Evolutionary conservation across 345 rosid species (phyloP), one percentile per base, ranked within the genome.

Genomic region (Eucalyptus sp.): DNA sequence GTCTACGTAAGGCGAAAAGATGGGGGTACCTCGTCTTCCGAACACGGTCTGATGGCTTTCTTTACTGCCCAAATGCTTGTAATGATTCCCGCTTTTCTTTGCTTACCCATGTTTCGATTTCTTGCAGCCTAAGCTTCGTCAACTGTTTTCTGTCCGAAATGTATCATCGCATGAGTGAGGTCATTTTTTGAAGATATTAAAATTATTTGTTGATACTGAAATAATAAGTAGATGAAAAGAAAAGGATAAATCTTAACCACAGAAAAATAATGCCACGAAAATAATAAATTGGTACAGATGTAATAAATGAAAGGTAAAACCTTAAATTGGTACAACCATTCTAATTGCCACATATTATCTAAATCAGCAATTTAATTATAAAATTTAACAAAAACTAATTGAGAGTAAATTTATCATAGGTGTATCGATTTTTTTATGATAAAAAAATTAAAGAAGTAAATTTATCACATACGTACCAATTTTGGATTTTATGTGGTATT

Each of bases 81-180:
- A 37, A 71, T 8, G 13, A 43, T 71, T 18, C 81, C 27, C 4
- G 27, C 27, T 37, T 37, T 37, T 71, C 44, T 11, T 18, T 43
- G 81, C 44, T 10, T 33, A 3, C 37, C 46, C 46, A 18, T 41
- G 37, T 33, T 71, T 71, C 41, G 14, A 71, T 33, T 33, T 33
- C 24, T 71, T 17, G 81, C 44, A 71, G 6, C 46, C 81, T 71
- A 71, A 71, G 81, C 4, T 0, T 11, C 2, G 46, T 18, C 44
- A 8, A 94, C 93, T 37, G 27, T 66, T 31, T 80, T 90, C 29
- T 93, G 24, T 71, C 56, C 18, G 66, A 62, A 92, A 58, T 2
- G 93, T 92, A 66, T 16, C 43, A 31, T 66, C 11, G 5, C 43
- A 15, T 25, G 16, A 62, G 71, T 20, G 60, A 54, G 10, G 0